These are phyloP conservation scores for Spergularia bocconei DNA, from an alignment of 148 eudicot species.

Conservation along the genomic window DNA sequence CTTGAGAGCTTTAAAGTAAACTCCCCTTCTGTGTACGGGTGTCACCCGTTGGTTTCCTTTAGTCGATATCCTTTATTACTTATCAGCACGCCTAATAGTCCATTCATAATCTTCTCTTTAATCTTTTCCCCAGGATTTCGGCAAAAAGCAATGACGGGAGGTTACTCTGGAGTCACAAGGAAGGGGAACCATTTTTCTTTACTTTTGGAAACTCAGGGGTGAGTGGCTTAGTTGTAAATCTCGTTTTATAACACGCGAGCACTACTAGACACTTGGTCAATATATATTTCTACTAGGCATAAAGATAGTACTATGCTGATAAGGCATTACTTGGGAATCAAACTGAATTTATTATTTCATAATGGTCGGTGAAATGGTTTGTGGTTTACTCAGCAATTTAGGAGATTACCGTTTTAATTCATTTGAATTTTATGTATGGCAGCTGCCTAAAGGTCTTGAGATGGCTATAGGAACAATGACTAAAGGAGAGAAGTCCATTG, in stretches of 20 bases:
- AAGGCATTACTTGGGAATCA: background rate
- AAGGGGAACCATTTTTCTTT: conserved; percentile 76
- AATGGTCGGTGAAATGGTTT: background rate
- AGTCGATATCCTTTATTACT: too few species aligned
- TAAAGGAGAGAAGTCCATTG: conserved; percentile 77
- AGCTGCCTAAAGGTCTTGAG: conserved; percentile 96
- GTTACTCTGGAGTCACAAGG: conserved; percentile 47
- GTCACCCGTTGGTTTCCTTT: too few species aligned
- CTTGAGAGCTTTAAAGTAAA: too few species aligned
- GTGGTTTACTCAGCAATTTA: background rate
- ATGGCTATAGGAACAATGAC: conserved; percentile 96
- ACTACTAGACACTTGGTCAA: background rate
- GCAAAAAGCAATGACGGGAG: conserved; percentile 76
- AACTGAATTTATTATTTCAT: background rate
- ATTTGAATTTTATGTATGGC: conserved; percentile 12
- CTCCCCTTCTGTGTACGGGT: too few species aligned
- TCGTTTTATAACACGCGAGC: background rate
- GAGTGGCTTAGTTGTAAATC: conserved; percentile 21
- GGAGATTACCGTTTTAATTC: conserved; percentile 9
- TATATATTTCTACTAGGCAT: background rate
- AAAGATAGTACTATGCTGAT: background rate
- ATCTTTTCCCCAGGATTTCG: conserved; percentile 58
- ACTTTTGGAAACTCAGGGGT: conserved; percentile 94
- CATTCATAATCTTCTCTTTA: conserved; percentile 10
- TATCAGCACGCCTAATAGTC: background rate